Evolutionary conservation across 2,329 filamentous ascomycete species (phyloP).

Genomic region (Paracorniculantispora psalliotae): DNA sequence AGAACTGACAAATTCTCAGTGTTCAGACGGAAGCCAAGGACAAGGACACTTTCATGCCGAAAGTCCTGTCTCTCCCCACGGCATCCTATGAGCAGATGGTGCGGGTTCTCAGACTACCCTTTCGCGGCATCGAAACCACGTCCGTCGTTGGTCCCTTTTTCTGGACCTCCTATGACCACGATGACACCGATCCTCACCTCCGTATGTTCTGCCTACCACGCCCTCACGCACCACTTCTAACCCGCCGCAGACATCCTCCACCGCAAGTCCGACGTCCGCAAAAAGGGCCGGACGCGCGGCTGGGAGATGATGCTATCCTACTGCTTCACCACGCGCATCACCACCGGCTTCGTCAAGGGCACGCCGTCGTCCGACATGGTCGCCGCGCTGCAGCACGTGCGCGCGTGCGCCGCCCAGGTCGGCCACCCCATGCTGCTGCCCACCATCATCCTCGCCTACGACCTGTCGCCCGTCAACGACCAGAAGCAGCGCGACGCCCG

Average conservation of each 20-base stretch:
- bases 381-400: constrained; percentile 45
- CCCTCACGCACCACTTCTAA: background rate
- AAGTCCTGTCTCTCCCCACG: constrained; percentile 49
- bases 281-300: constrained; percentile 58
- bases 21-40: constrained; percentile 53
- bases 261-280: constrained; percentile 61
- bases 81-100: constrained; percentile 53
- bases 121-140: constrained; percentile 53
- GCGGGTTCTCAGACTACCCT: constrained; percentile 47
- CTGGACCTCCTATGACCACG: constrained; percentile 53
- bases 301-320: constrained; percentile 62
- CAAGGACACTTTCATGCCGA: constrained; percentile 53
- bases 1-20: constrained; percentile 28
- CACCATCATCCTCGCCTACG: constrained; percentile 53
- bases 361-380: constrained; percentile 52
- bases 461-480: constrained; percentile 51
- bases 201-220: constrained; percentile 35
- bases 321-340: constrained; percentile 49
- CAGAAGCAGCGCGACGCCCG: constrained; percentile 58
- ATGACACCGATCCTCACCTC: constrained; percentile 52
- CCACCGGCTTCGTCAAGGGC: constrained; percentile 58
- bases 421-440: constrained; percentile 57
- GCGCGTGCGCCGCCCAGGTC: constrained; percentile 43
- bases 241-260: constrained; percentile 49
- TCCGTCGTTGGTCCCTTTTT: constrained; percentile 60